Conservation (phyloP, 2,329 filamentous ascomycete species). For the Ophiostoma sp. region DNA sequence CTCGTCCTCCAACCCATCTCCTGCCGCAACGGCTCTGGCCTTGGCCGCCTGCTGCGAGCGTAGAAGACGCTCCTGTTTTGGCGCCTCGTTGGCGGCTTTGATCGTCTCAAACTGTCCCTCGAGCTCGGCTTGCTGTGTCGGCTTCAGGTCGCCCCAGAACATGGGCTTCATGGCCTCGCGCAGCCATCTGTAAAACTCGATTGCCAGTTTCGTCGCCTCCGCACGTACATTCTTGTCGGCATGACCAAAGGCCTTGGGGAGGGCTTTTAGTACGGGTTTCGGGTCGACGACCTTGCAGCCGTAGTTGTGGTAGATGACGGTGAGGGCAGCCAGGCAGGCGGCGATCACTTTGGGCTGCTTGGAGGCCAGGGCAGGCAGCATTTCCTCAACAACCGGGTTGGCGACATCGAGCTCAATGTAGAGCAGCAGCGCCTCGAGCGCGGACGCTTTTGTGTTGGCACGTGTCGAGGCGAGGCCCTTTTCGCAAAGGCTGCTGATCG, state of each 20-base stretch:
- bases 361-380: conserved; percentile 74
- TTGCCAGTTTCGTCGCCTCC: conserved; percentile 82
- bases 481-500: conserved; percentile 75
- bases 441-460: conserved; percentile 79
- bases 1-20: conserved; percentile 55
- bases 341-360: conserved; percentile 87
- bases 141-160: conserved; percentile 93
- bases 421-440: conserved; percentile 78
- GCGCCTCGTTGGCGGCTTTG: conserved; percentile 66
- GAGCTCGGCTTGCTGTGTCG: conserved; percentile 88
- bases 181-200: conserved; percentile 95
- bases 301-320: conserved; percentile 84
- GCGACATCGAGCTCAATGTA: conserved; percentile 86
- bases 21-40: conserved; percentile 60
- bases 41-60: conserved; percentile 82
- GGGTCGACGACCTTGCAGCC: conserved; percentile 93
- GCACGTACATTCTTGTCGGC: conserved; percentile 97
- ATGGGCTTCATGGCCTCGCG: conserved; percentile 97
- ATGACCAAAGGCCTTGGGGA: conserved; percentile 91
- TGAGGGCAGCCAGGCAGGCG: conserved; percentile 66
- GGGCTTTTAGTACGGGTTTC: conserved; percentile 79
- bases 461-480: conserved; percentile 86
- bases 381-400: conserved; percentile 80
- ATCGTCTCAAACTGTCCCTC: conserved; percentile 92
- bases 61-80: conserved; percentile 85